phyloP scores from a whole-genome alignment of 2,329 filamentous ascomycete species.

The Xylaria digitata region DNA sequence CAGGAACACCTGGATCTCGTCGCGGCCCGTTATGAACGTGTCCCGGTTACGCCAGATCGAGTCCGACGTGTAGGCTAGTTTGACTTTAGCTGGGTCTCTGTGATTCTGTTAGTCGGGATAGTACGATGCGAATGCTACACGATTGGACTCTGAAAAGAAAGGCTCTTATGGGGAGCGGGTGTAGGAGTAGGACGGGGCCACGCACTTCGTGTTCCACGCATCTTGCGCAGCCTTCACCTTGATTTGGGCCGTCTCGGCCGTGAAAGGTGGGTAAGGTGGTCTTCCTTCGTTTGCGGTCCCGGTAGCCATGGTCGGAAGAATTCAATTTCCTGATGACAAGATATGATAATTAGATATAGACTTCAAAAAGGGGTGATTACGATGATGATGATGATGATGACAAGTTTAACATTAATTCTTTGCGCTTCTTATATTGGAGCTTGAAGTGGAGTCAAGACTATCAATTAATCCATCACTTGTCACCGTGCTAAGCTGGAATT shows the following conservation, averaged over 20 bases:
- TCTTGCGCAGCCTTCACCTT: slow-evolving; percentile 90
- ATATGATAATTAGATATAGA: not conserved
- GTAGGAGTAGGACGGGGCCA: not conserved
- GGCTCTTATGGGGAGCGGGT: too few relatives aligned
- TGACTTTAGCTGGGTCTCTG: slow-evolving; percentile 73
- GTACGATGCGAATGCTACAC: not conserved
- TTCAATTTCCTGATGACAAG: not conserved
- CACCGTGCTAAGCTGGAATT: not conserved
- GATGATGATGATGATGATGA: not conserved
- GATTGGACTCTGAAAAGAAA: not conserved
- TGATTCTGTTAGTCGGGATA: not conserved
- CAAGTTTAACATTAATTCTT: not conserved
- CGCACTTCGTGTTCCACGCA: slow-evolving; percentile 81
- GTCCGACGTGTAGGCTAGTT: slow-evolving; percentile 78
- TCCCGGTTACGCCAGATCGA: slow-evolving; percentile 85
- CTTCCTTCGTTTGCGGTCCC: slow-evolving; percentile 39
- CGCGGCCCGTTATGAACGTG: slow-evolving; percentile 74
- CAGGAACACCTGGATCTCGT: slow-evolving; percentile 75
- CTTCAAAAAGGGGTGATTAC: not conserved
- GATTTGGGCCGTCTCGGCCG: slow-evolving; percentile 71
- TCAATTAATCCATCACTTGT: not conserved
- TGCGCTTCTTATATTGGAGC: slow-evolving; percentile 1
- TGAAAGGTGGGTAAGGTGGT: slow-evolving; percentile 77
- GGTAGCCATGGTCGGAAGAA: slow-evolving; percentile 40
- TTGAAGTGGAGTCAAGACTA: not conserved